Evolutionary conservation across 2,329 filamentous ascomycete genomes (phyloP), one percentile per base, ranked within the genome.

Genomic region (Colletotrichum acutatum): DNA sequence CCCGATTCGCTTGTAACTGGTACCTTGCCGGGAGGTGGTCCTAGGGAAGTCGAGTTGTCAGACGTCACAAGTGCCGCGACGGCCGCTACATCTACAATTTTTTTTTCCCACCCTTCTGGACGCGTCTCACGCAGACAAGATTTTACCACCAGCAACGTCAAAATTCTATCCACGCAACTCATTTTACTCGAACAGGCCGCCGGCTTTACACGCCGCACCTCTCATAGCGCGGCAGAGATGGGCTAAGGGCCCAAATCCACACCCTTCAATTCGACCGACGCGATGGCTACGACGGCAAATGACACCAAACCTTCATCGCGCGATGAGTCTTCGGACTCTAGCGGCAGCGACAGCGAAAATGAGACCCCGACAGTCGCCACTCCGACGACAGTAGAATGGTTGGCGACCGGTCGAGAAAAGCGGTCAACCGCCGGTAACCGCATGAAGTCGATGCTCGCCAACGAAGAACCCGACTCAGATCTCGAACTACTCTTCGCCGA

Each of bases 391-490:
- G 84, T 92, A 65, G 90, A 94, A 85, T 93, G 92, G 87, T 88
- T 96, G 49, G 92, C 92, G 58, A 94, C 92, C 5, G 90, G 90
- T 49, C 92, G 95, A 72, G 86, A 90, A 76, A 94, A 91, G 82
- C 92, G 95, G 75, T 91, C 92, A 14, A 97, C 94, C 0, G 95
- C 95, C 24, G 95, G 95, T 71, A 95, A 95, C 80, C 91, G 94
- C 75, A 93, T 97, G 88, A 92, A 93, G 77, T 90, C 90, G 62
- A 90, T 97, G 80, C 86, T 97, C 58, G 91, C 93, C 66, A 92
- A 92, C 76, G 93, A 95, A 79, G 91, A 92, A 74, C 91, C 91
- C 59, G 91, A 90, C 75, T 88, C 88, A 32, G 90, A 92, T 63
- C 87, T 94, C n/a, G 91, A 93, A 76, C 85, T 94, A 2, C 87